Conservation (phyloP, 2,329 filamentous ascomycete species). For the Phyllosticta capitalensis region DNA sequence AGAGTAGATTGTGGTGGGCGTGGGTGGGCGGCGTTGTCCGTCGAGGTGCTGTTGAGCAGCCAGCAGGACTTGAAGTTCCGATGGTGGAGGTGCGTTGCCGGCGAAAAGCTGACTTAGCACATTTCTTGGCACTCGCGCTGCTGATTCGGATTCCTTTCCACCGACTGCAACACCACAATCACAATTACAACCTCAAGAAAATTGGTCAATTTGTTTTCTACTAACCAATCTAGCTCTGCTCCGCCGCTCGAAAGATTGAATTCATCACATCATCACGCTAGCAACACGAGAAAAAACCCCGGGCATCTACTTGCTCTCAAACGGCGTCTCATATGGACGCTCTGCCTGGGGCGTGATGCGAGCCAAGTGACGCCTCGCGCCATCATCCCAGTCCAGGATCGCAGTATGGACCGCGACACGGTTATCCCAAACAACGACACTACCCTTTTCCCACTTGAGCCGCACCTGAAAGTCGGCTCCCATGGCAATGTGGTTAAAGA, state of each 20-base stretch:
- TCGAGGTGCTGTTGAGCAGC: neutral
- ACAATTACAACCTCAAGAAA: too few relatives aligned
- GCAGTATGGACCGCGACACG: conserved; percentile 70
- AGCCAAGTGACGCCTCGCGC: conserved; percentile 68
- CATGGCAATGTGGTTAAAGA: conserved; percentile 64
- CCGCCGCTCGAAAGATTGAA: neutral
- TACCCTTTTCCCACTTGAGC: conserved; percentile 69
- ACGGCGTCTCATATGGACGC: conserved; percentile 57
- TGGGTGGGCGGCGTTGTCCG: conserved; percentile 4
- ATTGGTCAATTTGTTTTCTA: neutral
- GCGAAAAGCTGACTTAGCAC: conserved; percentile 12
- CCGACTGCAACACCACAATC: neutral
- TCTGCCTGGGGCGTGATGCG: conserved; percentile 79
- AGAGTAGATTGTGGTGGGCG: conserved; percentile 9
- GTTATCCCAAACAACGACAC: conserved; percentile 83
- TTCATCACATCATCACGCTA: neutral
- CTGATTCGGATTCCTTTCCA: neutral
- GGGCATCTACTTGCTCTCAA: conserved; percentile 19
- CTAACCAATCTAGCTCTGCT: neutral
- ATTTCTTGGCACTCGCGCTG: conserved; percentile 3
- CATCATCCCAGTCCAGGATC: conserved; percentile 71
- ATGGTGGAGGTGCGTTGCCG: conserved; percentile 9
- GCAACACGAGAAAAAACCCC: neutral
- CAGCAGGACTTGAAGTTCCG: neutral
- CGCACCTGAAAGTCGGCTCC: conserved; percentile 65